Evolutionary conservation across 257 asterid genomes (phyloP).

Genomic region (Rubia yunnanensis): DNA sequence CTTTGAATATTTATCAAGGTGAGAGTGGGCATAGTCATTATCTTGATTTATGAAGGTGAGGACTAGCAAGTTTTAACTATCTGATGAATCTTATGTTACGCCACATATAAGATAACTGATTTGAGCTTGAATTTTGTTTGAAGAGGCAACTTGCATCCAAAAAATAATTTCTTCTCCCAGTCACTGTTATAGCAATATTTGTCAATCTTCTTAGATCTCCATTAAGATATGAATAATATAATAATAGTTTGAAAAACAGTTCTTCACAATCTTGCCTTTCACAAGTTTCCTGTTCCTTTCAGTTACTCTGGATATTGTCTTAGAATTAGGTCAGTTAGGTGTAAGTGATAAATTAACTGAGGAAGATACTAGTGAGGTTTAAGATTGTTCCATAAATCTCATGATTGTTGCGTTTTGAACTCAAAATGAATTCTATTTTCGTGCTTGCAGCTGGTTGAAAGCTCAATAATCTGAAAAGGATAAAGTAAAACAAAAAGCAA

Average conservation of each 20-base stretch:
- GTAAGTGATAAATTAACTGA: background rate
- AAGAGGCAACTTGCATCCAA: background rate
- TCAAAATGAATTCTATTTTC: background rate
- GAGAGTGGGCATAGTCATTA: background rate
- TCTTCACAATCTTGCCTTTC: background rate
- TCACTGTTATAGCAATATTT: background rate
- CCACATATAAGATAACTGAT: background rate
- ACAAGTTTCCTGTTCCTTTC: background rate
- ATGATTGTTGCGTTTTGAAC: background rate
- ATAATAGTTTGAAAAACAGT: background rate
- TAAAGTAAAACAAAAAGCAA: background rate
- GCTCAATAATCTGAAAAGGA: background rate
- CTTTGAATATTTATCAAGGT: background rate
- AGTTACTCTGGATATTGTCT: background rate
- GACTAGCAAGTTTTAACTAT: background rate
- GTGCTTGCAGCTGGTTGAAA: constrained; percentile 8
- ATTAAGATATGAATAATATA: background rate
- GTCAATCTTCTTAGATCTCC: background rate
- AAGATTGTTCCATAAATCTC: background rate
- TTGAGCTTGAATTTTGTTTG: background rate
- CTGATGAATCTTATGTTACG: background rate
- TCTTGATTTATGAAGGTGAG: background rate
- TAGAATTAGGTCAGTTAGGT: background rate
- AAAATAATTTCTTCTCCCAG: background rate
- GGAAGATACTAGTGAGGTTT: background rate